These are phyloP conservation scores for Encephalitozoon cuniculi DNA, from an alignment of 371 early-diverging fungal genomes.

Conservation along the genomic window DNA sequence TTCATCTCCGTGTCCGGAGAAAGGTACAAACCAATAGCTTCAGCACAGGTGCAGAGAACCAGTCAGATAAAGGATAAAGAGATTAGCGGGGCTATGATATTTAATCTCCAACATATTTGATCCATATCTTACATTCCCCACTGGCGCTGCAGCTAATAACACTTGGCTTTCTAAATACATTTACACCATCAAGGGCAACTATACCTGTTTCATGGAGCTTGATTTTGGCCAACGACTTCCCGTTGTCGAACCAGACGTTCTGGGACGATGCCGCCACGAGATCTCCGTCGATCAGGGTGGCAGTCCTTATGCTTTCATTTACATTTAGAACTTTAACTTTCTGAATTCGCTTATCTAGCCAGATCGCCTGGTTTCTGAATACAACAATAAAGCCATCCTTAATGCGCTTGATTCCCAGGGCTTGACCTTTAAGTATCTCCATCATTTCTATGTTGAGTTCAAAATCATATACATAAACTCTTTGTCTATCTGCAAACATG, in stretches of 20 bases:
- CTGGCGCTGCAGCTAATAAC: constrained; percentile 3
- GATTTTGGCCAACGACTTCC: not conserved
- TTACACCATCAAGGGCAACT: not conserved
- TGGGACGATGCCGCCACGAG: not conserved
- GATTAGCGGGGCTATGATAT: not conserved
- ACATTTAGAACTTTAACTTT: constrained; percentile 9
- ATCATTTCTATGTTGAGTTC: constrained; percentile 20
- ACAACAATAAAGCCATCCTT: constrained; percentile 10
- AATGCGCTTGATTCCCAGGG: not conserved
- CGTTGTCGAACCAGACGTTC: not conserved
- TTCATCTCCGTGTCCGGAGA: not conserved
- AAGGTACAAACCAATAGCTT: not conserved
- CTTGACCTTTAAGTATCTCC: constrained; percentile 28
- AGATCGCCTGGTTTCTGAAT: constrained; percentile 9
- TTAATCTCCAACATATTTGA: constrained; percentile 4
- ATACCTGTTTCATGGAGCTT: not conserved
- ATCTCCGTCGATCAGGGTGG: not conserved
- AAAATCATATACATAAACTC: constrained; percentile 36
- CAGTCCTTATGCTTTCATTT: not conserved
- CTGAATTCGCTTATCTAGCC: constrained; percentile 12
- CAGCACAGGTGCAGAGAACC: not conserved
- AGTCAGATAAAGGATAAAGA: not conserved
- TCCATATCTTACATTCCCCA: constrained; percentile 1
- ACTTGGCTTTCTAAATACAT: constrained; percentile 12
- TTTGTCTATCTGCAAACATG: constrained; percentile 18